Evolutionary conservation across 257 asterid species (phyloP).

Genomic region (Nicotiana knightiana): DNA sequence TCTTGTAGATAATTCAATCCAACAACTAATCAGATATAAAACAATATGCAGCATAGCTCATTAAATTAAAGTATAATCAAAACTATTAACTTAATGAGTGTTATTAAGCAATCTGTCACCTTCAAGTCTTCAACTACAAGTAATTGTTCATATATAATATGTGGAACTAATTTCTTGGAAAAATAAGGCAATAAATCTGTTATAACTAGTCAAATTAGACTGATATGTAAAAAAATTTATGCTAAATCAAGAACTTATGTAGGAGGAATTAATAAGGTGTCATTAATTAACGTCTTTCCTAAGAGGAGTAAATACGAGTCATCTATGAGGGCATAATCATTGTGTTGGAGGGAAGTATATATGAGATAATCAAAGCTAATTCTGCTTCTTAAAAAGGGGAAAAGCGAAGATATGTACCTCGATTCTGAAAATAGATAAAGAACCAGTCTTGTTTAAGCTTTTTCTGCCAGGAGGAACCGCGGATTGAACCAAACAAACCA

Average conservation of each 20-base stretch:
- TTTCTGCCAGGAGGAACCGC: constrained; percentile 41
- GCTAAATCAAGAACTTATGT: not conserved
- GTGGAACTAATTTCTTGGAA: too few relatives aligned
- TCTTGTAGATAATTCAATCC: not conserved
- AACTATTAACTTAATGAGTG: not conserved
- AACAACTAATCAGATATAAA: not conserved
- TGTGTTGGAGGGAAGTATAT: too few relatives aligned
- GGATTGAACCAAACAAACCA: constrained; percentile 76
- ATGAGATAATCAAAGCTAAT: not conserved
- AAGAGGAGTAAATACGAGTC: not conserved
- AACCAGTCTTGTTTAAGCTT: constrained; percentile 69
- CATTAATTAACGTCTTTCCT: not conserved
- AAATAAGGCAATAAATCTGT: not conserved
- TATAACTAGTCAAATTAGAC: not conserved
- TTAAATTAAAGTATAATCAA: not conserved
- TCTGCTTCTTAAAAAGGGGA: not conserved
- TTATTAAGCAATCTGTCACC: too few relatives aligned
- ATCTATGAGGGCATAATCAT: too few relatives aligned
- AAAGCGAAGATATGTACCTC: constrained; percentile 33
- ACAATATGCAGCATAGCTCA: not conserved
- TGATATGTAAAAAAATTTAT: not conserved
- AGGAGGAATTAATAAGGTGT: not conserved
- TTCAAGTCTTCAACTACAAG: too few relatives aligned
- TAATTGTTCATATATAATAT: too few relatives aligned
- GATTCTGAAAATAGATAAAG: constrained; percentile 64